Evolutionary conservation across 2,329 filamentous ascomycete genomes (phyloP), one percentile per base, ranked within the genome.

Genomic region (Diaporthe sp.): DNA sequence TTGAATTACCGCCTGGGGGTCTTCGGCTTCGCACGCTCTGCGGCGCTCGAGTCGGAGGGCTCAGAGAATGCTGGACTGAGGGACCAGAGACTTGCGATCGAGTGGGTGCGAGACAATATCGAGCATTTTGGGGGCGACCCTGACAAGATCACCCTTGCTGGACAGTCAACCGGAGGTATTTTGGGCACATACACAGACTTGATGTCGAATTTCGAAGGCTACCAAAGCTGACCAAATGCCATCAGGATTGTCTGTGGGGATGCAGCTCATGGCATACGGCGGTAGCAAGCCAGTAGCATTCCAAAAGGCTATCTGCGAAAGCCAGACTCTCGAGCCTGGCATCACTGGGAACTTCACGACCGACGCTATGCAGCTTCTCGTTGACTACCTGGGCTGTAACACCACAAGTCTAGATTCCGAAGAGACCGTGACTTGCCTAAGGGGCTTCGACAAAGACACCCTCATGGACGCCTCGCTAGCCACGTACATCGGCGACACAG

Each of bases 221-320:
- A 25, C 35, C 15, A 28, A 45, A 28, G 42, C 6, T 60, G 33
- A 73, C 35, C 25, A 38, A 35, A 47, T 40, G 42, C 50, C 28
- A 22, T 76, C 47, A 85, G 84, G 84, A 12, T 78, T 86, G 3
- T 80, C 85, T 13, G 82, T 87, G 6, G 85, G 84, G 15, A 79
- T 88, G 79, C 87, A 89, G 70, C 84, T 87, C n/a, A 81, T 88
- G 76, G 86, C 87, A 1, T 88, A 86, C 73, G 87, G 86, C 19
- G 86, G 81, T 25, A 82, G 76, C 33, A 84, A 85, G 70, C 83
- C 84, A 0, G 82, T 82, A 12, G 85, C 85, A 0, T 89, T 89
- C 77, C 84, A 85, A 33, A 83, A 83, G 67, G 86, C 80, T 7
- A 87, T 89, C 50, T 85, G 84, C 69, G 80, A 88, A 75, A 87